Percentiles rank a stretch among this genome's conserved stretches.
Conservation (phyloP, 108 stramenopile genomes). For the Cyclotella choctawhatcheeana region DNA sequence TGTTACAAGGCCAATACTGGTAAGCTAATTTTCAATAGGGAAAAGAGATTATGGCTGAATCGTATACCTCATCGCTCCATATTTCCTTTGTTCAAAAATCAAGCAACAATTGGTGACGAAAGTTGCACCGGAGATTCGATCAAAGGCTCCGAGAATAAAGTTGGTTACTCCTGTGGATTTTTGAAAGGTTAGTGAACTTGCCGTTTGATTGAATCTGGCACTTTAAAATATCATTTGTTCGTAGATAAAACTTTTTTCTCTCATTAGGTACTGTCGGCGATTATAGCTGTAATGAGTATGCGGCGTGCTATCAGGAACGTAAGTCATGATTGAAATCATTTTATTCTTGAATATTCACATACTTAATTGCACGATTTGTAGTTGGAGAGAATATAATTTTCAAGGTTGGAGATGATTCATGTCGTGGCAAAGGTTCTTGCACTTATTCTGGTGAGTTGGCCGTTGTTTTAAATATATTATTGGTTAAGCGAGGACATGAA, state of each 20-base stretch:
- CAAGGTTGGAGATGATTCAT: background rate
- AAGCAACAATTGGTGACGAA: conserved; percentile 2
- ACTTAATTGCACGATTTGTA: background rate
- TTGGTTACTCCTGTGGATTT: background rate
- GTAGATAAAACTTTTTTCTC: too few species aligned
- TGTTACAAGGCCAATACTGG: too few species aligned
- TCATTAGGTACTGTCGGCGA: background rate
- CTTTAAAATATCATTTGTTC: background rate
- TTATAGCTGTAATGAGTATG: background rate
- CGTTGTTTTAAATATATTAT: background rate
- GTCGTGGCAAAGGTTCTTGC: background rate
- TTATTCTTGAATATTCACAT: background rate
- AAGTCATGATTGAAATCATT: background rate
- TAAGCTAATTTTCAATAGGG: too few species aligned
- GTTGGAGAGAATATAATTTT: background rate
- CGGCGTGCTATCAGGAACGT: conserved; percentile 1
- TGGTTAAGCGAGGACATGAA: too few species aligned
- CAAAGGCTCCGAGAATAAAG: background rate
- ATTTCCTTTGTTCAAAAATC: too few species aligned
- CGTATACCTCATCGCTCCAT: too few species aligned
- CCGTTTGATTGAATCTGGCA: too few species aligned
- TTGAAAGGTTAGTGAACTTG: background rate
- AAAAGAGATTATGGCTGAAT: too few species aligned
- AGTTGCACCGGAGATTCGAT: conserved; percentile 1
- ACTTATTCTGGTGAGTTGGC: background rate